Evolutionary conservation across 2,329 filamentous ascomycete species (phyloP), one percentile per base, ranked within the genome.

Genomic region (Aspergillus terreus): DNA sequence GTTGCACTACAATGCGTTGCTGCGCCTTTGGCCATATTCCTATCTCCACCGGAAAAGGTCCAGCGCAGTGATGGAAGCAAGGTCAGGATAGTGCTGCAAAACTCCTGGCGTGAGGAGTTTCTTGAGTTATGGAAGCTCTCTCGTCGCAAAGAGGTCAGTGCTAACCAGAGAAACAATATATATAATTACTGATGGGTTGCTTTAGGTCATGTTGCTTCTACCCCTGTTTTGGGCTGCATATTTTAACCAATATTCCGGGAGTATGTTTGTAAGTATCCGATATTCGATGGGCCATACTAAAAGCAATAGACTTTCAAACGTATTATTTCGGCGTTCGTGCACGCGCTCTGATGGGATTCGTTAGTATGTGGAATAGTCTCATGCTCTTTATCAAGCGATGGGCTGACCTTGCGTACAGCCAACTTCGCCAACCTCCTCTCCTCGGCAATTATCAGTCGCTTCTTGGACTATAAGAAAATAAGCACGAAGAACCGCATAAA

Each of bases 271-370:
- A 12, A 3, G 17, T n/a, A 10, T 23, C 6, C n/a, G 0, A 4
- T 38, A 25, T 41, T 2, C 2, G 32, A 1, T 3, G 14, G 2
- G 2, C 14, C n/a, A 21, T 15, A 21, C 54, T 62, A 21, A 61
- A 11, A 1, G 17, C 5, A 1, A 45, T 32, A 51, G 78, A 79
- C 57, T 81, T 80, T 55, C 72, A 78, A 49, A 71, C 76, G 0
- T 79, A 76, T 53, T 76, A 76, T 52, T 76, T 76, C 30, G 71
- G 72, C 21, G 71, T 78, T 4, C 68, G 76, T 3, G 74, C 75
- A 1, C 72, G 76, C 19, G 76, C 75, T 1, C 58, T 79, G 2
- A 78, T 78, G 14, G 76, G 75, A 2, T 76, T 79, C 47, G 67
- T 77, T 54, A 50, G 62, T 63, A 55, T 23, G 58, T 62, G 12